phyloP scores from a whole-genome alignment of 192 early-diverging fungal genomes.

The Thoreauomyces humboldtii region DNA sequence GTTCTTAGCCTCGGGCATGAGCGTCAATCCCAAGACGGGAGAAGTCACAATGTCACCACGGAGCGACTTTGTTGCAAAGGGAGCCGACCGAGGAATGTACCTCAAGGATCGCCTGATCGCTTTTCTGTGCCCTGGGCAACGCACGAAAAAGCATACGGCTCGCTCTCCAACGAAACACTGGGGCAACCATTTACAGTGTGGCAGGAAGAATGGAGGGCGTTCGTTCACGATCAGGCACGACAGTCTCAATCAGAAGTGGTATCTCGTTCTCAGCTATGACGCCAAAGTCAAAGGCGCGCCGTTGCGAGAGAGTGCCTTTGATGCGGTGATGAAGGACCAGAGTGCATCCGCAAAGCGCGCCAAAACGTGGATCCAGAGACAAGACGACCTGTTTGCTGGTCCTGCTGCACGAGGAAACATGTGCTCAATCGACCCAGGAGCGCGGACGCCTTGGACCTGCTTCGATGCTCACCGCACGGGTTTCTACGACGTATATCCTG shows the following conservation, averaged over 20 bases:
- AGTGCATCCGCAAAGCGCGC: neutral
- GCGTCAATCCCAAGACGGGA: neutral
- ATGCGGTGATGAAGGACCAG: neutral
- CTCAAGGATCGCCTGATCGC: constrained; percentile 8
- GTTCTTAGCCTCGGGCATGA: constrained; percentile 3
- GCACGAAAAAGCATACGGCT: neutral
- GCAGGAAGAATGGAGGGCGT: constrained; percentile 3
- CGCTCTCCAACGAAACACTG: constrained; percentile 6
- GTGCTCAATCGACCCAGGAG: constrained; percentile 13
- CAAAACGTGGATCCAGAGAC: neutral
- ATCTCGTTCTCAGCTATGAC: constrained; percentile 10
- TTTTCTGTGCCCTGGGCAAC: neutral
- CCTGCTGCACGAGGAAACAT: constrained; percentile 5
- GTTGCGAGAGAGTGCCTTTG: neutral
- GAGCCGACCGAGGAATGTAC: neutral
- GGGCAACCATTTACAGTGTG: constrained; percentile 1
- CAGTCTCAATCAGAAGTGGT: neutral
- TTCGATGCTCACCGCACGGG: neutral
- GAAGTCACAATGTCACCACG: constrained; percentile 9
- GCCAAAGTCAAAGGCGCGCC: constrained; percentile 9
- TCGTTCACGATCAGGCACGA: constrained; percentile 10
- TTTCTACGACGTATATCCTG: constrained; percentile 16
- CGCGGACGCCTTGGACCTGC: constrained; percentile 5
- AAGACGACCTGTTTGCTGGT: neutral
- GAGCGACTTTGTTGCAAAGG: neutral